These are phyloP conservation scores for Nidula microcarpa DNA, from an alignment of 768 basidiomycete species.

Conservation along the genomic window DNA sequence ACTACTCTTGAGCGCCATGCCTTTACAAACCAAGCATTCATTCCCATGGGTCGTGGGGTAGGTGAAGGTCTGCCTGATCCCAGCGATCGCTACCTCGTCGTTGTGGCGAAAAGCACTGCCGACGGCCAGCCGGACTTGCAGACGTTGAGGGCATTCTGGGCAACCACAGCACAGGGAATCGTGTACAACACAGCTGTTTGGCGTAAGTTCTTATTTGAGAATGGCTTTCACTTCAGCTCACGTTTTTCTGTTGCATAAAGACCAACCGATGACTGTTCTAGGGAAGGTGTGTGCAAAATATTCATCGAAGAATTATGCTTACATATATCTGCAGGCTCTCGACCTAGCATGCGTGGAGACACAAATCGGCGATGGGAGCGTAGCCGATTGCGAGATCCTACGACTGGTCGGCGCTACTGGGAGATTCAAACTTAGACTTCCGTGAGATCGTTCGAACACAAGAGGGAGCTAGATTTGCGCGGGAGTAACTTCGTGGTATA, in stretches of 20 bases:
- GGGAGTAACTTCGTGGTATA: too few species aligned
- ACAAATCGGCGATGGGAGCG: slow-evolving; percentile 79
- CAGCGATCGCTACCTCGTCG: slow-evolving; percentile 68
- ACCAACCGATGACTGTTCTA: slow-evolving; percentile 90
- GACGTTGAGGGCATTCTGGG: slow-evolving; percentile 80
- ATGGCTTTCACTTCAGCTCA: slow-evolving; percentile 1
- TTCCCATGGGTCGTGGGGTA: slow-evolving; percentile 79
- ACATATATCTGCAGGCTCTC: slow-evolving; percentile 44
- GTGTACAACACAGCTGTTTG: slow-evolving; percentile 81
- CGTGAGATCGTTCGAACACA: too few species aligned
- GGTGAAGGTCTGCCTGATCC: slow-evolving; percentile 46
- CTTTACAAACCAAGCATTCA: slow-evolving; percentile 88
- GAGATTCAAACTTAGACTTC: too few species aligned
- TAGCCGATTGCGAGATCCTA: slow-evolving; percentile 84
- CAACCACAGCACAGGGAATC: slow-evolving; percentile 78
- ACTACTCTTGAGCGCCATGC: slow-evolving; percentile 86
- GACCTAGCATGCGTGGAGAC: slow-evolving; percentile 91
- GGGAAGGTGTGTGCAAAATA: slow-evolving; percentile 46
- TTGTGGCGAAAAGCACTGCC: slow-evolving; percentile 76
- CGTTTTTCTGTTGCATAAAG: slow-evolving; percentile 32
- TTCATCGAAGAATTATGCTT: slow-evolving; percentile 9
- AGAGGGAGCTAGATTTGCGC: too few species aligned
- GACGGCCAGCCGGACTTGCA: slow-evolving; percentile 76
- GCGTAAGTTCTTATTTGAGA: slow-evolving; percentile 62
- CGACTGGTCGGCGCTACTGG: too few species aligned